Evolutionary conservation across 2,329 filamentous ascomycete species (phyloP).

Genomic region (Trematosphaeria pertusa): DNA sequence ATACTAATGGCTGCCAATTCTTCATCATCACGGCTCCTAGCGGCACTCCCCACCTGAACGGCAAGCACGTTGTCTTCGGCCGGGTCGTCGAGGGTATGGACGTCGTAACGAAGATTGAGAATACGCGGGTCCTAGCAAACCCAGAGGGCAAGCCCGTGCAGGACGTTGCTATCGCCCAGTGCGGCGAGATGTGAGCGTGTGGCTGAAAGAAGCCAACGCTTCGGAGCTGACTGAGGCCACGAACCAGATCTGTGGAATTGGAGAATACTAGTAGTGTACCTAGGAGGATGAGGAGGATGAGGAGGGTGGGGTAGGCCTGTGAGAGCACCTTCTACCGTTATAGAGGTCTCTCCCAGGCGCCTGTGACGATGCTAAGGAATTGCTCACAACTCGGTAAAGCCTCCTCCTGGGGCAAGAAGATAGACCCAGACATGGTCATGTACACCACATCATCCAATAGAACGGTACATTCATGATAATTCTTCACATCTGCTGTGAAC

Average conservation of each 20-base stretch:
- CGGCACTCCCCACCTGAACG: slow-evolving; percentile 84
- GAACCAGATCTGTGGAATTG: slow-evolving; percentile 9
- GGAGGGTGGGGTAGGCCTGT: too few species aligned
- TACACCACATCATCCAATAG: too few species aligned
- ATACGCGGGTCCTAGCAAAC: slow-evolving; percentile 71
- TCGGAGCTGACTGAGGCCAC: not conserved
- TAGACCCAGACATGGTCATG: too few species aligned
- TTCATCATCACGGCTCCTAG: slow-evolving; percentile 83
- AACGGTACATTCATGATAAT: too few species aligned
- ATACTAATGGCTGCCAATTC: slow-evolving; percentile 96
- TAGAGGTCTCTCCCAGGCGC: too few species aligned
- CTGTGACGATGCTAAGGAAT: too few species aligned
- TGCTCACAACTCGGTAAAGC: too few species aligned
- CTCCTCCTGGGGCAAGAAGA: too few species aligned
- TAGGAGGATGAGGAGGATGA: too few species aligned
- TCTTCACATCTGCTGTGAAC: too few species aligned
- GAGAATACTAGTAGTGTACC: not conserved
- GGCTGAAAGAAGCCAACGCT: slow-evolving; percentile 3
- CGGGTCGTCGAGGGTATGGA: slow-evolving; percentile 90
- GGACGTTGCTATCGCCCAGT: slow-evolving; percentile 84
- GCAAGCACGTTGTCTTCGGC: slow-evolving; percentile 95
- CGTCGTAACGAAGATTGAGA: slow-evolving; percentile 90
- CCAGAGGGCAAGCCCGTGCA: slow-evolving; percentile 80
- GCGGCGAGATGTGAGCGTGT: slow-evolving; percentile 81
- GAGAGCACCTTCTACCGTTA: too few species aligned